Evolutionary conservation across 441 rosid species (phyloP).

Genomic region (Biscutella auriculata): DNA sequence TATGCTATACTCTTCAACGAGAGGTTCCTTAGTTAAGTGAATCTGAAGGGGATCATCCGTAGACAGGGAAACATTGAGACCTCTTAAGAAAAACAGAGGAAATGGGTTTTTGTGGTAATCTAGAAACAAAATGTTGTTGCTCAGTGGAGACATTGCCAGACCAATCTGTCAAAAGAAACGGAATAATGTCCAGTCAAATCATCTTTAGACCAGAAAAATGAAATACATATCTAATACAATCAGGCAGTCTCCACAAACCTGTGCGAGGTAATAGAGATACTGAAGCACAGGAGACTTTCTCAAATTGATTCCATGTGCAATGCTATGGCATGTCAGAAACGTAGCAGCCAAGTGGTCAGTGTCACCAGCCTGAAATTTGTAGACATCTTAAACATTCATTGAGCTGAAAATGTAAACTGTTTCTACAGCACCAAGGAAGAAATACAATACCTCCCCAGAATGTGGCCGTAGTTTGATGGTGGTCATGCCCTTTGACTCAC

Average conservation of each 20-base stretch:
- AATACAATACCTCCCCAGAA: slow-evolving; percentile 71
- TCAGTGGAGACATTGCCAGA: slow-evolving; percentile 97
- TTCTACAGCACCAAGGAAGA: background rate
- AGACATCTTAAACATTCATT: slow-evolving; percentile 9
- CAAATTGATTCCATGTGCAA: slow-evolving; percentile 94
- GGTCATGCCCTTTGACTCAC: slow-evolving; percentile 96
- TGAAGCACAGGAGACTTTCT: slow-evolving; percentile 98
- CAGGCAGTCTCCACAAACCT: slow-evolving; percentile 33
- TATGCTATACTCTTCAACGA: slow-evolving; percentile 97
- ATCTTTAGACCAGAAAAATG: background rate
- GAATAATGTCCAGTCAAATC: slow-evolving; percentile 17
- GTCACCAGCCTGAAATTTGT: slow-evolving; percentile 79
- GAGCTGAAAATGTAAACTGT: background rate
- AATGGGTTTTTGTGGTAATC: slow-evolving; percentile 94
- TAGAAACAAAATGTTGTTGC: slow-evolving; percentile 93
- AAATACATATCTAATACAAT: background rate
- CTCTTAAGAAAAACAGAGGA: slow-evolving; percentile 82
- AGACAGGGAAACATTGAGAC: slow-evolving; percentile 93
- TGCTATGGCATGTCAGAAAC: slow-evolving; percentile 81
- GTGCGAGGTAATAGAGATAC: slow-evolving; percentile 89
- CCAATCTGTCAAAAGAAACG: slow-evolving; percentile 54
- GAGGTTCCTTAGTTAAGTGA: slow-evolving; percentile 93
- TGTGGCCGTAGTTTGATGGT: slow-evolving; percentile 92
- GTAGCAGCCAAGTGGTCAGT: slow-evolving; percentile 98
- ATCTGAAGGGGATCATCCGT: slow-evolving; percentile 98